Base-by-base conservation (phyloP, 1,284 basidiomycete species). In the Melanopsichium pennsylvanicum region DNA sequence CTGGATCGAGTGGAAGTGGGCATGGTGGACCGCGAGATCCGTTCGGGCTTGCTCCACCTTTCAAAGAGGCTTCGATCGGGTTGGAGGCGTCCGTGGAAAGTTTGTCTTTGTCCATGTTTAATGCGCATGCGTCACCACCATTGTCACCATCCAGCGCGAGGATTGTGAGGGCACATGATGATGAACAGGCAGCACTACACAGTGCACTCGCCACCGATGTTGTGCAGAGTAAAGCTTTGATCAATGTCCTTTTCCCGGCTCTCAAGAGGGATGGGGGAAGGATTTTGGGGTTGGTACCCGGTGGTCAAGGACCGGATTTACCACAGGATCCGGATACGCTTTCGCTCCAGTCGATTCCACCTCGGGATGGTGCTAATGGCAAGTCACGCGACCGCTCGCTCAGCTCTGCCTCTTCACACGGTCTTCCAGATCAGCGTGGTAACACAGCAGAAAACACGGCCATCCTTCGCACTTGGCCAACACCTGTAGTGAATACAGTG, bases 201-300 rank as follows among this genome's bases (percentile, higher is more conserved):
- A 55, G 55, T n/a, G 63, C 70, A 2, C 47, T 74, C 25, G 47
- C 48, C 13, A 69, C 69, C 3, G 72, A 74, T 32, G 55, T 74
- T 3, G 62, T 61, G 3, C 64, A 74, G 21, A 45, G 52, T 12
- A 50, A 56, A 23, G 69, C 60, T 2, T 31, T 74, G 32, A 46
- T 74, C 45, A 62, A 68, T 22, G 63, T 59, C 3, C 59, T 74
- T n/a, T 62, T 69, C 29, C 72, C 72, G 0, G 62, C 61, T 2
- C 32, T 74, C 7, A 68, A 59, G 37, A 42, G 64, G 5, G 72
- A 69, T 29, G 51, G 51, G 22, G 72, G 72, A 3, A 49, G 72
- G 4, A 47, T 74, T 9, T 3, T 74, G 2, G 72, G 54, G 16
- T 22, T 72, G 2, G 51, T 74, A 3, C 72, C 72, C n/a, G 22